phyloP scores from a whole-genome alignment of 805 yeast species.

The Saccharomyces paradoxus region DNA sequence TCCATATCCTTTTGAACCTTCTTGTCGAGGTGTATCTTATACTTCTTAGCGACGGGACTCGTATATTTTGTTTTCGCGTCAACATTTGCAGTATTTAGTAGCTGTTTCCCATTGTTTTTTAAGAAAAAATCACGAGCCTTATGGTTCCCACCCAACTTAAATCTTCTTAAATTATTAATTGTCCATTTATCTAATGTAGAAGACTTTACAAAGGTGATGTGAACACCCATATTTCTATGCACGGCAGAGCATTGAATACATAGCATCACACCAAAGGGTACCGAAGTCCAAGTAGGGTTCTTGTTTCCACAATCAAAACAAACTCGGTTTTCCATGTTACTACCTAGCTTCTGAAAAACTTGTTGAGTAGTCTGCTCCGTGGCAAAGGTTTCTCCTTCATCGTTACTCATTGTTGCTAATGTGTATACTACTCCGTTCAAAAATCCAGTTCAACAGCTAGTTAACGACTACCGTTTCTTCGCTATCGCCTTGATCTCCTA shows the following conservation, averaged over 20 bases:
- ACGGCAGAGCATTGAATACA: conserved; percentile 94
- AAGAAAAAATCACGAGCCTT: conserved; percentile 73
- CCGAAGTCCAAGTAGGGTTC: conserved; percentile 97
- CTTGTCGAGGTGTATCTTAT: conserved; percentile 69
- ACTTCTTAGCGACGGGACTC: conserved; percentile 68
- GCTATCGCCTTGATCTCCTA: neutral
- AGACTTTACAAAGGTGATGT: conserved; percentile 89
- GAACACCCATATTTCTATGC: conserved; percentile 94
- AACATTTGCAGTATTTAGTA: conserved; percentile 38
- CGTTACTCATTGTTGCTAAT: conserved; percentile 18
- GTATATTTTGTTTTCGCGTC: conserved; percentile 76
- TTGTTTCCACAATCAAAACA: conserved; percentile 93
- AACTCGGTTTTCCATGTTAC: conserved; percentile 64
- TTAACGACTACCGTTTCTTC: neutral
- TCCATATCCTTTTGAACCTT: conserved; percentile 59
- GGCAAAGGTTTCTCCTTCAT: conserved; percentile 37
- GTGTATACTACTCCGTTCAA: neutral
- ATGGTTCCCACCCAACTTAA: conserved; percentile 91
- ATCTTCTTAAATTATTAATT: conserved; percentile 76
- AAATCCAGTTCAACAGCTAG: neutral
- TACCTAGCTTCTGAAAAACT: conserved; percentile 53
- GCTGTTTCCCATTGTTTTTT: conserved; percentile 79
- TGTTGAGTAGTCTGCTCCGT: conserved; percentile 59
- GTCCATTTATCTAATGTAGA: conserved; percentile 93
- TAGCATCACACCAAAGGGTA: conserved; percentile 86